Conservation (phyloP, 2,329 filamentous ascomycete genomes). For the Scedosporium minutisporum region DNA sequence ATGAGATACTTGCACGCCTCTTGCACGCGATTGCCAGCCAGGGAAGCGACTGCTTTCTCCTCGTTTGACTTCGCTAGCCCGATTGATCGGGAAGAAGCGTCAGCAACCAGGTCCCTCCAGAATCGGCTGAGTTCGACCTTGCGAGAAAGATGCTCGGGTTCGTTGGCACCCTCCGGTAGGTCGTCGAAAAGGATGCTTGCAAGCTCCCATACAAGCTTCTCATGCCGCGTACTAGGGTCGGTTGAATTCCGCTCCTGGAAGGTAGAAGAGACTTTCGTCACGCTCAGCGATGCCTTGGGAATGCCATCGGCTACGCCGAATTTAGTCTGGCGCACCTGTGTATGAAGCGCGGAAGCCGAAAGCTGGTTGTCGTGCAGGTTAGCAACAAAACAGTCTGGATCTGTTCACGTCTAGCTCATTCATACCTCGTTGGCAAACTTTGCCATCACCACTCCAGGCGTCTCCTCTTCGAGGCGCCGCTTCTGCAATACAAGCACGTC, state of each 20-base stretch:
- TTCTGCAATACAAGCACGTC: conserved; percentile 44
- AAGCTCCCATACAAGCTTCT: conserved; percentile 75
- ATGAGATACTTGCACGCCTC: conserved; percentile 77
- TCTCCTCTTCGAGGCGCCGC: conserved; percentile 51
- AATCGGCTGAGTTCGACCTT: conserved; percentile 59
- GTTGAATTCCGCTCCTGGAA: conserved; percentile 31
- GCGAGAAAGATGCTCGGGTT: conserved; percentile 30
- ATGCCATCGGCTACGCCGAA: conserved; percentile 46
- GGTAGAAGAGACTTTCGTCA: conserved; percentile 23
- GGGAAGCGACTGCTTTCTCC: conserved; percentile 72
- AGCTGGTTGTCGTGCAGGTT: conserved; percentile 27
- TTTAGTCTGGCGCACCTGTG: conserved; percentile 46
- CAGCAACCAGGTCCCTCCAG: conserved; percentile 57
- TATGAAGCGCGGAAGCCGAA: conserved; percentile 41
- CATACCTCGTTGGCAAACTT: conserved; percentile 48
- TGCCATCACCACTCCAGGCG: conserved; percentile 54
- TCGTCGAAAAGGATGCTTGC: conserved; percentile 80
- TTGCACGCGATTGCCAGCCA: conserved; percentile 68
- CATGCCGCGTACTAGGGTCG: conserved; percentile 44
- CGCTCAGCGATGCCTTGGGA: conserved; percentile 45
- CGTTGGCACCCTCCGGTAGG: conserved; percentile 33
- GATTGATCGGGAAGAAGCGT: conserved; percentile 42
- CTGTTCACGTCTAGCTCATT: not conserved
- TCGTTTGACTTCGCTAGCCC: conserved; percentile 56
- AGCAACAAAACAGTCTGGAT: conserved; percentile 11